Evolutionary conservation across 345 rosid species (phyloP).

Genomic region (Acer negundo): DNA sequence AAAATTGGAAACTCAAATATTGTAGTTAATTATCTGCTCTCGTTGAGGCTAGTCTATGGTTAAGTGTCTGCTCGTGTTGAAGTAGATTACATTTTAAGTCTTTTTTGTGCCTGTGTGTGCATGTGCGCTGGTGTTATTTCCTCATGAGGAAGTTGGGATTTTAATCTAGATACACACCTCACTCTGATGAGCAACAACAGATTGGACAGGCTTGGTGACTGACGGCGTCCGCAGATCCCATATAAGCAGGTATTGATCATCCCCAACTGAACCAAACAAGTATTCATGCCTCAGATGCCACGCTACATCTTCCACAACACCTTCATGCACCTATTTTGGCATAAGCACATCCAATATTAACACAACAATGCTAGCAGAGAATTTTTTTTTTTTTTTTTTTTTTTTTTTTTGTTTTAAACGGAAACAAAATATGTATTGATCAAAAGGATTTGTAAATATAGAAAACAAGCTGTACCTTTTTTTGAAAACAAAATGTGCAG

Average conservation of each 20-base stretch:
- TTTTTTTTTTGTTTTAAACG: too few species aligned
- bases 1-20: not conserved
- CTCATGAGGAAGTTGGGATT: not conserved
- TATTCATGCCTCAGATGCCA: constrained; percentile 98
- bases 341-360: constrained; percentile 6
- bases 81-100: not conserved
- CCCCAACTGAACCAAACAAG: constrained; percentile 98
- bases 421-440: too few species aligned
- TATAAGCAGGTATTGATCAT: constrained; percentile 85
- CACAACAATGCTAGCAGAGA: not conserved
- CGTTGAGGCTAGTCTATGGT: not conserved
- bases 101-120: not conserved
- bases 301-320: constrained; percentile 98
- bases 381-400: too few species aligned
- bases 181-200: constrained; percentile 94
- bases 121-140: not conserved
- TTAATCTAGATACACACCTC: constrained; percentile 54
- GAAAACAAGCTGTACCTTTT: too few species aligned
- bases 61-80: not conserved
- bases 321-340: constrained; percentile 81
- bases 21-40: not conserved
- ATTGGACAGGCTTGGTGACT: constrained; percentile 70
- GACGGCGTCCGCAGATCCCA: constrained; percentile 93
- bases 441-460: too few species aligned
- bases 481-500: too few species aligned